Evolutionary conservation across 371 early-diverging fungal species (phyloP), one percentile per base, ranked within the genome.

Genomic region (Quaeritorhiza haematococci): DNA sequence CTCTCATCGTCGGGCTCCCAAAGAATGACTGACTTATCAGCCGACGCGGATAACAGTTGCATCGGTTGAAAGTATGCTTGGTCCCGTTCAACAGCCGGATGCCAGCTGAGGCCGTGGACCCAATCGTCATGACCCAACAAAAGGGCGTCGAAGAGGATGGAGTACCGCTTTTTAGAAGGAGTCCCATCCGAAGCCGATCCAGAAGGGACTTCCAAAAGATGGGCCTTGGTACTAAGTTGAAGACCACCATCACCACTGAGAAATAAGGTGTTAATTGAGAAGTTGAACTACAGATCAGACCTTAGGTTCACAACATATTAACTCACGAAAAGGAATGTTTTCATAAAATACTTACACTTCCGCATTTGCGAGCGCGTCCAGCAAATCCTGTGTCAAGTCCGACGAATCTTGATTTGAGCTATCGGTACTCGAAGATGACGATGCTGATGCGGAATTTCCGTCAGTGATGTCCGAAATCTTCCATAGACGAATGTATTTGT

Each of bases 51-150:
- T 17, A 93, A 72, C 10, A 96, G 67, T 3, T 76, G 65, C 75
- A 88, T 76, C 27, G 88, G 87, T 64, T 90, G 88, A 29, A 77
- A 64, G 49, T 76, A 78, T 10, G 49, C 53, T 10, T 59, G 57
- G 24, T 51, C 53, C 19, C 10, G 47, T 8, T 17, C 10, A n/a
- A 17, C 15, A 10, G 15, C 47, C 21, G 80, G 76, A 32, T 87
- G 80, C 92, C 93, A 95, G 49, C 75, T 64, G 27, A 92, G 87
- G 48, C 84, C 82, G 68, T 89, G 86, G 13, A 96, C 91, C 96
- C 96, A 95, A 55, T 93, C 95, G 56, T 96, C 96, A 61, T 98
- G 98, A 0, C 93, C 96, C 72, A 90, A 74, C 28, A 98, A 74
- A n/a, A 95, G 76, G 1, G 76, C 73, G 53, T 71, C 94, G 58